These are phyloP conservation scores for Plenodomus lindquistii DNA, from an alignment of 2,329 filamentous ascomycete species.

Conservation along the genomic window DNA sequence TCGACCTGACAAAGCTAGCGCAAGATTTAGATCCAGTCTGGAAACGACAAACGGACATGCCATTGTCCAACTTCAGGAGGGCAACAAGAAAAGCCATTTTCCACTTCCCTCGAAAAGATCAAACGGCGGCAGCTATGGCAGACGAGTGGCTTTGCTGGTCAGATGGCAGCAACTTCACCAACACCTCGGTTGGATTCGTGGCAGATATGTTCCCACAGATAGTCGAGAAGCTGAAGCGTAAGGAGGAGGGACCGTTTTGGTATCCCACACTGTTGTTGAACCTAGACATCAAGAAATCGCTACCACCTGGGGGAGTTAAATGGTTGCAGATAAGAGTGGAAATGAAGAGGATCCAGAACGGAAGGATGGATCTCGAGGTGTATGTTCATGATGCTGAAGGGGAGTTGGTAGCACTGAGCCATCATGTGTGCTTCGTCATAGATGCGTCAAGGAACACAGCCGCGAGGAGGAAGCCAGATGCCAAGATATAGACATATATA, in stretches of 20 bases:
- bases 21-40: constrained; percentile 54
- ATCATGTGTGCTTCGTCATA: constrained; percentile 69
- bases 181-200: constrained; percentile 66
- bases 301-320: constrained; percentile 70
- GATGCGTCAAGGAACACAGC: constrained; percentile 66
- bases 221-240: constrained; percentile 55
- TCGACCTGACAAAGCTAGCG: constrained; percentile 49
- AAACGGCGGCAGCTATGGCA: constrained; percentile 46
- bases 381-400: constrained; percentile 66
- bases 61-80: constrained; percentile 52
- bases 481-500: constrained; percentile 41
- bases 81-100: constrained; percentile 57
- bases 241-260: constrained; percentile 58
- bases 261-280: constrained; percentile 77
- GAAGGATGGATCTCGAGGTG: constrained; percentile 75
- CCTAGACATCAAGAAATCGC: constrained; percentile 73
- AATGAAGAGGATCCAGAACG: constrained; percentile 70
- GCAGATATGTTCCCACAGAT: constrained; percentile 71
- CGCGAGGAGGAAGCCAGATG: constrained; percentile 48
- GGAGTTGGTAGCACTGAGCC: constrained; percentile 68
- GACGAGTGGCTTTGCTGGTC: constrained; percentile 71
- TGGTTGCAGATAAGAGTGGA: constrained; percentile 71
- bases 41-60: constrained; percentile 49
- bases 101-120: constrained; percentile 56
- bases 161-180: constrained; percentile 65